These are phyloP conservation scores for Xylariaceae sp. DNA, from an alignment of 2,329 filamentous ascomycete species.

Conservation along the genomic window DNA sequence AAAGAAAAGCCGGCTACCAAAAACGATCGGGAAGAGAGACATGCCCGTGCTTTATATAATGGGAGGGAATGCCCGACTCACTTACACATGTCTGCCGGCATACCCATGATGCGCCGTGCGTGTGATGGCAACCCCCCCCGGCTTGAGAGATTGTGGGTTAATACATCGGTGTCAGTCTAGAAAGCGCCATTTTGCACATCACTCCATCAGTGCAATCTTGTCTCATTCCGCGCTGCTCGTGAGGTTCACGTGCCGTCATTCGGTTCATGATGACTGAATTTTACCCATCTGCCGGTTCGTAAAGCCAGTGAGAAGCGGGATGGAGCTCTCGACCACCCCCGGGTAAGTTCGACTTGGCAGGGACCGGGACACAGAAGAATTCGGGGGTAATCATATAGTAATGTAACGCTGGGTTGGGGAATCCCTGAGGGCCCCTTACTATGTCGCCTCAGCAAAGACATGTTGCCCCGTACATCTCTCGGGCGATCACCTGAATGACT, in stretches of 20 bases:
- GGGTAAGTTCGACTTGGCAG: neutral
- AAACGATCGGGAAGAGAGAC: slow-evolving; percentile 9
- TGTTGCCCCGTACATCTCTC: neutral
- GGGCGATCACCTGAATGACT: slow-evolving; percentile 18
- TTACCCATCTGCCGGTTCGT: too few relatives aligned
- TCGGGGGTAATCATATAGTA: neutral
- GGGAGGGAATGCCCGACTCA: neutral
- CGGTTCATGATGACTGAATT: slow-evolving; percentile 12
- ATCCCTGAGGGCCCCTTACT: slow-evolving; percentile 13
- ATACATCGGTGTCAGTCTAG: slow-evolving; percentile 5
- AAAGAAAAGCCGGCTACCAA: slow-evolving; percentile 11
- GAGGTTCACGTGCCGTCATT: slow-evolving; percentile 6
- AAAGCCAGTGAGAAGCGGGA: too few relatives aligned
- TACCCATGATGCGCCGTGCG: slow-evolving; percentile 8
- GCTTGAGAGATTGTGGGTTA: slow-evolving; percentile 5
- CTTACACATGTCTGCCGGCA: slow-evolving; percentile 8
- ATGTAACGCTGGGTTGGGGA: slow-evolving; percentile 15
- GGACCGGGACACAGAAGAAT: neutral
- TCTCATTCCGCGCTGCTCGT: slow-evolving; percentile 7
- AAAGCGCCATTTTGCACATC: slow-evolving; percentile 8
- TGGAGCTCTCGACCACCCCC: too few relatives aligned
- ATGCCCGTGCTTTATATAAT: slow-evolving; percentile 19
- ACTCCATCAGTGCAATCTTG: slow-evolving; percentile 5
- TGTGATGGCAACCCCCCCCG: slow-evolving; percentile 10
- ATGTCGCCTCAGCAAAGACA: neutral